Base-by-base conservation (phyloP, 805 yeast genomes). In the Cyberlindnera mississippiensis region DNA sequence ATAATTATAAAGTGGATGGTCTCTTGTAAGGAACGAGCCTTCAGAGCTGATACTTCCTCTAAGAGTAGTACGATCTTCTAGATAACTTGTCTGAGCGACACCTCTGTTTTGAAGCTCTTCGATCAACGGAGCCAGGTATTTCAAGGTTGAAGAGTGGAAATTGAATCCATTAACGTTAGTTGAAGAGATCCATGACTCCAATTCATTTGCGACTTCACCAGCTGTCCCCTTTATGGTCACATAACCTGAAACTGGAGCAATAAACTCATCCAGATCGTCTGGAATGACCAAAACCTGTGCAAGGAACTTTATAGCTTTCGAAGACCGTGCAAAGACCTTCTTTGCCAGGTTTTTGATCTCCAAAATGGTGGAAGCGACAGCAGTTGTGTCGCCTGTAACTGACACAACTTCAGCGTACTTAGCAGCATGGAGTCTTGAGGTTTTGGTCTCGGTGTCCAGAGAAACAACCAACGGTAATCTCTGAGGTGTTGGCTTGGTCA, bases 81-180 rank as follows among this genome's bases (percentile, higher is more conserved):
- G 4, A 15, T 33, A 33, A 4, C 6, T 7, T 12, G 7, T 12
- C 28, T 33, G 35, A 19, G 28, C 27, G 13, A 20, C 15, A 12
- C 35, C 35, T 14, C 28, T 33, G 6, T 57, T 12, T 44, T 60
- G 59, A 32, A 69, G 53, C 38, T 60, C 71, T 10, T 73, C 72
- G 17, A 69, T 50, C 28, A 69, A 46, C 9, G 67, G 62, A 14
- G 64, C 63, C 14, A 68, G 44, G 11, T 69, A 71, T 45, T 68
- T 67, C 46, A 66, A 68, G 13, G 66, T 51, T 10, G 58, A 46
- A 16, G 62, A 53, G 7, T 68, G 61, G 37, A 71, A 56, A 45
- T 71, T 71, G 51, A 71, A 71, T 2, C 76, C 76, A 48, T 71
- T 75, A 13, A 71, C 60, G 33, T 62, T 70, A 9, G 68, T 55